Base-by-base conservation (phyloP, 345 rosid species). In the Boechera retrofracta region DNA sequence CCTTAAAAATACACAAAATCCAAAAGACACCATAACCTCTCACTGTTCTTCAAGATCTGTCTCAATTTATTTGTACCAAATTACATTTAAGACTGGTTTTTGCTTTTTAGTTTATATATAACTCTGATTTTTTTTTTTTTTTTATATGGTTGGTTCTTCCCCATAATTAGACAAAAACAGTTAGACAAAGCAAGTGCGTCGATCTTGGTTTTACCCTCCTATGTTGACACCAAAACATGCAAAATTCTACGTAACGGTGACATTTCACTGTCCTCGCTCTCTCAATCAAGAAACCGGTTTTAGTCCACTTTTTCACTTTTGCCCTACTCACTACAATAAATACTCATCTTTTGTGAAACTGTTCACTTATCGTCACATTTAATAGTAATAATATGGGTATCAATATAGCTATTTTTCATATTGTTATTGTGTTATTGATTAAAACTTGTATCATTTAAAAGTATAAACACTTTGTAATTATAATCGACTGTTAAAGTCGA, bases 171-270 rank as follows among this genome's bases (percentile, higher is more conserved):
- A 72, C 60, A n/a, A 67, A 72, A 52, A 58, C 21, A 73, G 32
- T 58, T 74, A 78, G 81, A 78, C 77, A 78, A 42, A 67, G 57
- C 64, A 67, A 78, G 78, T 78, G 81, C 78, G 67, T 78, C 74
- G 53, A 73, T 65, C 64, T 60, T 67, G 35, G 59, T 52, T 72
- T 78, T 72, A 49, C 73, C 77, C 63, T 49, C 16, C 49, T n/a
- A 32, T 57, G 57, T 67, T 67, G 69, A 72, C 70, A 78, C 74
- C 36, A 59, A 78, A 72, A 69, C 69, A 78, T 78, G 70, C 74
- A 51, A 67, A 67, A 31, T 71, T 71, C 64, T 5, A 65, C 26
- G 77, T 66, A 62, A 59, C 69, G 57, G 13, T 36, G 81, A 78
- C 73, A 31, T 72, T 59, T 78, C 77, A 72, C 69, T 72, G 69